Evolutionary conservation across 1,284 basidiomycete genomes (phyloP).

Genomic region (Trametes hirsuta): DNA sequence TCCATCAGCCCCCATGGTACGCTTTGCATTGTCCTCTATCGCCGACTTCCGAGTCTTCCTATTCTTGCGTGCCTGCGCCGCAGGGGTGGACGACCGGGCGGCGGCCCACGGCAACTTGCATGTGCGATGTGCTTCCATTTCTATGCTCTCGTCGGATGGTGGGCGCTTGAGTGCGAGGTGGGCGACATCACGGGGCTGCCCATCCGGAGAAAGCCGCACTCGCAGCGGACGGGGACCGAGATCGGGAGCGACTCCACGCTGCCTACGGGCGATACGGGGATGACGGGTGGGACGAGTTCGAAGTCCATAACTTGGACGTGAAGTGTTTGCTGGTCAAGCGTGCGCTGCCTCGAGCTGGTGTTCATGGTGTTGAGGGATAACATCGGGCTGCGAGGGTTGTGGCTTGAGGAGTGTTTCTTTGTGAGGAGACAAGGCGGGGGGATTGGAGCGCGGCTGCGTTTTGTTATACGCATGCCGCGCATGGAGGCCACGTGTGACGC

Average conservation of each 20-base stretch:
- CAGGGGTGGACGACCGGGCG: slow-evolving; percentile 62
- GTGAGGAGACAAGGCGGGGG: slow-evolving; percentile 20
- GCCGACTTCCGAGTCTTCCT: slow-evolving; percentile 86
- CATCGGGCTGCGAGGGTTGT: slow-evolving; percentile 30
- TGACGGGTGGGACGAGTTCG: slow-evolving; percentile 67
- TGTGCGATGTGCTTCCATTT: slow-evolving; percentile 70
- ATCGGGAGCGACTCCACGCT: slow-evolving; percentile 51
- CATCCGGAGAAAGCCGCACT: slow-evolving; percentile 40
- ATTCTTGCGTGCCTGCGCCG: slow-evolving; percentile 72
- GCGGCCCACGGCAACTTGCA: slow-evolving; percentile 78
- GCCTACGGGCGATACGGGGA: slow-evolving; percentile 45
- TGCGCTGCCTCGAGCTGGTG: slow-evolving; percentile 36
- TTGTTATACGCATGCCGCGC: slow-evolving; percentile 19
- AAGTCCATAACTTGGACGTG: slow-evolving; percentile 82
- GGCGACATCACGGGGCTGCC: slow-evolving; percentile 56
- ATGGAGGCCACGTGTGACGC: not conserved
- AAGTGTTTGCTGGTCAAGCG: slow-evolving; percentile 49
- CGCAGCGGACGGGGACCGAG: slow-evolving; percentile 26
- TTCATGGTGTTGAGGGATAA: slow-evolving; percentile 36
- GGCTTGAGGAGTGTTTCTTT: slow-evolving; percentile 10
- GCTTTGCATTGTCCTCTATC: slow-evolving; percentile 74
- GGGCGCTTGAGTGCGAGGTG: slow-evolving; percentile 34
- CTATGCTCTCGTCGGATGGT: not conserved
- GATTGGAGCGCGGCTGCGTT: slow-evolving; percentile 12
- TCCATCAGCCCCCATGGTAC: too few species aligned